phyloP scores from a whole-genome alignment of 345 rosid species.

The sweet orange (Citrus sinensis) region DNA sequence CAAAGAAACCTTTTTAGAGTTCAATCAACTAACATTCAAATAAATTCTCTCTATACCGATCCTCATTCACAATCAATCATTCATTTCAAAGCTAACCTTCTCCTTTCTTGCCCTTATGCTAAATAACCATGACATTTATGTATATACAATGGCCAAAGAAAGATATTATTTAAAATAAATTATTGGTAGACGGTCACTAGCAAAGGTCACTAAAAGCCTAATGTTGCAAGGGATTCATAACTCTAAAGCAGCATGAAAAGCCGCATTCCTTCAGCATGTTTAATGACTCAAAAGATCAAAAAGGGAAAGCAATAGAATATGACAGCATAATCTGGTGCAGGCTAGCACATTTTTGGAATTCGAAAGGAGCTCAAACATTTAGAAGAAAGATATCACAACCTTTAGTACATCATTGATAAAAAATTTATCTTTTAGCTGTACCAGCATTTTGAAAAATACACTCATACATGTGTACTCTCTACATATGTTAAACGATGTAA shows the following conservation, averaged over 20 bases:
- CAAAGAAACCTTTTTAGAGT: background rate
- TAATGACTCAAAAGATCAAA: background rate
- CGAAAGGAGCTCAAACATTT: no score
- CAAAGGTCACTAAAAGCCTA: no score
- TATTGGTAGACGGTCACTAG: background rate
- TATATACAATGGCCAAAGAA: background rate
- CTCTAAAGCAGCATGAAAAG: background rate
- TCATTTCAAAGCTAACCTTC: background rate
- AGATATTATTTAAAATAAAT: background rate
- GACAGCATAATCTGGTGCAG: no score
- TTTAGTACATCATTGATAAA: no score
- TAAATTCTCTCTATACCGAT: background rate
- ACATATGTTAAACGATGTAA: no score
- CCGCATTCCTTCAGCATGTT: background rate
- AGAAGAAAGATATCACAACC: no score
- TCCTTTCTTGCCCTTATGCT: background rate
- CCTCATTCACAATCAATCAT: background rate
- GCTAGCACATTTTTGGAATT: no score
- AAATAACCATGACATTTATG: background rate
- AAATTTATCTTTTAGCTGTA: no score
- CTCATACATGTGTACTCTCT: no score
- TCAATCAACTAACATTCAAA: background rate
- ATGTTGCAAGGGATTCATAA: background rate
- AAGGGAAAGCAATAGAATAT: background rate
- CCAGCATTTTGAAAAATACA: no score